These are phyloP conservation scores for Hypoxylon sp. DNA, from an alignment of 2,329 filamentous ascomycete species.

Conservation along the genomic window DNA sequence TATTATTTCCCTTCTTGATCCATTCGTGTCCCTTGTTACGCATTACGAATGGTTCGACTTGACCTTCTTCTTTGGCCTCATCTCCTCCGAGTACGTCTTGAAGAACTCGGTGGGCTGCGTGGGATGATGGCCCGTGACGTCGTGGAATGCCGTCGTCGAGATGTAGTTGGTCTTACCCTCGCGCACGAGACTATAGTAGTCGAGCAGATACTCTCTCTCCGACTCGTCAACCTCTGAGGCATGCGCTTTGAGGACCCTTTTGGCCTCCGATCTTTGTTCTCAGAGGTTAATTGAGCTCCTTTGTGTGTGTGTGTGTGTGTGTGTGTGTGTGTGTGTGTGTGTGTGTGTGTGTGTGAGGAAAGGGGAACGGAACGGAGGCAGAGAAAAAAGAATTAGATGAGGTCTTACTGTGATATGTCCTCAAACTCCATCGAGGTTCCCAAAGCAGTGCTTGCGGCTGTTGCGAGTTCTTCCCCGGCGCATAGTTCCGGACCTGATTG, in stretches of 20 bases:
- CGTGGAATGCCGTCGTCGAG: constrained; percentile 11
- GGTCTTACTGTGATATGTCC: constrained; percentile 1
- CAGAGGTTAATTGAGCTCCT: not conserved
- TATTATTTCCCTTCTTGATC: not conserved
- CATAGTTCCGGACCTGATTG: constrained; percentile 14
- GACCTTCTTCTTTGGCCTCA: constrained; percentile 4
- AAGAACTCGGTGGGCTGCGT: constrained; percentile 7
- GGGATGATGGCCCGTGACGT: constrained; percentile 8
- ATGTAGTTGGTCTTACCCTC: constrained; percentile 19
- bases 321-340: too few relatives aligned
- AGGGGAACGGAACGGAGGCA: not conserved
- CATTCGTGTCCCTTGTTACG: not conserved
- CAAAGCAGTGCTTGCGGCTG: constrained; percentile 1
- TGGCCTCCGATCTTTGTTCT: constrained; percentile 5
- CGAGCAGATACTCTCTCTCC: constrained; percentile 10
- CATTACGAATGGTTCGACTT: constrained; percentile 11
- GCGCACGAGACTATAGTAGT: constrained; percentile 16
- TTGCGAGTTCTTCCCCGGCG: constrained; percentile 10
- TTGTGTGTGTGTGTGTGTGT: too few relatives aligned
- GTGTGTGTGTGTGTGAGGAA: too few relatives aligned
- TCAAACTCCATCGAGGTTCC: constrained; percentile 11
- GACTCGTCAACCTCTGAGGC: constrained; percentile 8
- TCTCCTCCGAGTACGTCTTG: constrained; percentile 5
- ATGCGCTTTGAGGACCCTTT: constrained; percentile 12
- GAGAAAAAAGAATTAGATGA: not conserved